phyloP scores from a whole-genome alignment of 257 asterid species.

The Ilex asprella region DNA sequence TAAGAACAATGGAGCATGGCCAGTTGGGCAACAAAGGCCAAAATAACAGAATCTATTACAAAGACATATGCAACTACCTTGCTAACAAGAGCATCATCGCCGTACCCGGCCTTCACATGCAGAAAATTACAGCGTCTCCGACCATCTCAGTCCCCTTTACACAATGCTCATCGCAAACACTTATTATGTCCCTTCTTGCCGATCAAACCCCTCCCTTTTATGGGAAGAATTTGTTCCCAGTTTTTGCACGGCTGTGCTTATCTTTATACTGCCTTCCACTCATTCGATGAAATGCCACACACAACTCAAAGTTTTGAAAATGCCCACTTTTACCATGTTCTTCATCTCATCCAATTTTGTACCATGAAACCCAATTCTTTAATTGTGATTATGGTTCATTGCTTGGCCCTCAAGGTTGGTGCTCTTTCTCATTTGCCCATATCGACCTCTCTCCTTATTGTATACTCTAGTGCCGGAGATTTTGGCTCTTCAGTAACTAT shows the following conservation, averaged over 20 bases:
- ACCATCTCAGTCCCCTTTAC: neutral
- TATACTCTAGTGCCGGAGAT: constrained; percentile 42
- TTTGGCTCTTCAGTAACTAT: constrained; percentile 32
- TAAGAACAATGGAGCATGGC: too few relatives aligned
- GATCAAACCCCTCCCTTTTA: neutral
- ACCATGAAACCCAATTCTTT: constrained; percentile 13
- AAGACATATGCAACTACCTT: neutral
- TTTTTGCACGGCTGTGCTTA: neutral
- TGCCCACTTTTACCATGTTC: constrained; percentile 24
- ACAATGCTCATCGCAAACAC: neutral
- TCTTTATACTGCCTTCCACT: constrained; percentile 19
- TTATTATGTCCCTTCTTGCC: neutral
- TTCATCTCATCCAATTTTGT: constrained; percentile 28
- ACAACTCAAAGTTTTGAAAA: constrained; percentile 14
- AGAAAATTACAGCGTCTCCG: neutral
- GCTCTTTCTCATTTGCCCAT: constrained; percentile 32
- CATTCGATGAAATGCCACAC: constrained; percentile 33
- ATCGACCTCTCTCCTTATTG: constrained; percentile 44
- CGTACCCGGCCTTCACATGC: neutral
- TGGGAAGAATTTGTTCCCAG: neutral
- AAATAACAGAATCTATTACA: too few relatives aligned
- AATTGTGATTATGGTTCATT: constrained; percentile 36
- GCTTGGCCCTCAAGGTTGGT: constrained; percentile 41
- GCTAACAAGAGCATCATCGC: neutral
- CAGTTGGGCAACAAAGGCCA: too few relatives aligned